These are phyloP conservation scores for Periglandula ipomoeae DNA, from an alignment of 2,329 filamentous ascomycete genomes.

Conservation along the genomic window DNA sequence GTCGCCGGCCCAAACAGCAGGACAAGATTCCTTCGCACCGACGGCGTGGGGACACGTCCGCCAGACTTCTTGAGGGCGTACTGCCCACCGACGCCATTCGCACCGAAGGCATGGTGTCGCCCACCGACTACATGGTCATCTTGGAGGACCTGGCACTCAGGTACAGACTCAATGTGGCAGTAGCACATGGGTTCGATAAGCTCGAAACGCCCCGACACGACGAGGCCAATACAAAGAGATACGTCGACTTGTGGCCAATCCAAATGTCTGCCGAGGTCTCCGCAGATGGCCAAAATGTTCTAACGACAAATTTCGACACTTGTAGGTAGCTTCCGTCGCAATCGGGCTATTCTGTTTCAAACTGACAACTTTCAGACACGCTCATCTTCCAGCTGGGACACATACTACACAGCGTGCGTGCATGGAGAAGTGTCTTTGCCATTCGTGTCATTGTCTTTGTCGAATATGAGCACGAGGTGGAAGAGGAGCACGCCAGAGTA, in stretches of 20 bases:
- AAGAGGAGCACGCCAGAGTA: slow-evolving; percentile 66
- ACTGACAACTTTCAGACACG: slow-evolving; percentile 37
- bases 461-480: slow-evolving; percentile 76
- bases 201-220: slow-evolving; percentile 61
- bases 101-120: slow-evolving; percentile 58
- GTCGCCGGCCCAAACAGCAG: slow-evolving; percentile 19
- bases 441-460: slow-evolving; percentile 80
- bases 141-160: slow-evolving; percentile 72
- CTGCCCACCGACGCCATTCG: slow-evolving; percentile 63
- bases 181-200: slow-evolving; percentile 71
- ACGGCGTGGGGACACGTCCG: slow-evolving; percentile 44
- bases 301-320: slow-evolving; percentile 87
- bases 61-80: slow-evolving; percentile 44
- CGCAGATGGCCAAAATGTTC: slow-evolving; percentile 54
- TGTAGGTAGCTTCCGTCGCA: slow-evolving; percentile 50
- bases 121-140: slow-evolving; percentile 70
- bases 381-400: slow-evolving; percentile 82
- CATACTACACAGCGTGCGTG: slow-evolving; percentile 71
- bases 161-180: slow-evolving; percentile 73
- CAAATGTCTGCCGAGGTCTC: slow-evolving; percentile 84
- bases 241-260: slow-evolving; percentile 84
- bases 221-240: slow-evolving; percentile 56
- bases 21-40: slow-evolving; percentile 22
- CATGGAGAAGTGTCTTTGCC: slow-evolving; percentile 66
- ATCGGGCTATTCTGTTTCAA: not conserved